Evolutionary conservation across 2,329 filamentous ascomycete species (phyloP), one percentile per base, ranked within the genome.

Genomic region (Fusarium praegraminearum): DNA sequence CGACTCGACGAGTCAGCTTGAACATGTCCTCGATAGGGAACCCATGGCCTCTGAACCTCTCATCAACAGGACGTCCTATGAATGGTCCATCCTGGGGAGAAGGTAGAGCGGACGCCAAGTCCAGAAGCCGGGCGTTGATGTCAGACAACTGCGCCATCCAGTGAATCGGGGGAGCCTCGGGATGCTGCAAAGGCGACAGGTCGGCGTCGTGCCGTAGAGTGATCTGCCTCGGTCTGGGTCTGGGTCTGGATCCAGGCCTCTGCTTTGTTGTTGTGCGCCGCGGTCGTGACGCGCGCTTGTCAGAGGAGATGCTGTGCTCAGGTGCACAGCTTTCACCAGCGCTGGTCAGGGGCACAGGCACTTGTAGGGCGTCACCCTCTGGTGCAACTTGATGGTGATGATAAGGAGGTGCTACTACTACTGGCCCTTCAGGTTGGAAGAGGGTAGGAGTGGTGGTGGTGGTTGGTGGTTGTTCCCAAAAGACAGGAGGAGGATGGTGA

Each of bases 1-100:
- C 75, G 10, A 82, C 78, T 8, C 71, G 59, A 10, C 77, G 77
- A 7, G 81, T 82, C 26, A 82, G 74, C 55, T 79, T 76, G 71
- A 82, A 83, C 72, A 83, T 78, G 36, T 78, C 77, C 46, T 82
- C 79, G 35, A 83, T 77, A 5, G 81, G 80, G 46, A 83, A 83
- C 26, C 73, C 77, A 59, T 65, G 62, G 26, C 56, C 62, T 41
- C 63, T 75, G 38, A 66, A 75, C 59, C 61, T 70, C 57, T 72
- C 73, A 32, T 73, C 72, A 32, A 55, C 62, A 15, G 73, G 76
- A 40, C 60, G 60, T 16, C 58, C 54, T 7, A 73, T 47, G 1
- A 65, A 57, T 0, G 66, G 67, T 7, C 69, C 74, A 30, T 70
- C 71, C 32, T 67, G 67, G 7, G 73, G 73, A 57, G 74, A 67